A percentile compares a stretch with the other conserved stretches of the same genome.
phyloP scores from a whole-genome alignment of 2,329 filamentous ascomycete species.

The Pseudopyrenochaeta lycopersici region DNA sequence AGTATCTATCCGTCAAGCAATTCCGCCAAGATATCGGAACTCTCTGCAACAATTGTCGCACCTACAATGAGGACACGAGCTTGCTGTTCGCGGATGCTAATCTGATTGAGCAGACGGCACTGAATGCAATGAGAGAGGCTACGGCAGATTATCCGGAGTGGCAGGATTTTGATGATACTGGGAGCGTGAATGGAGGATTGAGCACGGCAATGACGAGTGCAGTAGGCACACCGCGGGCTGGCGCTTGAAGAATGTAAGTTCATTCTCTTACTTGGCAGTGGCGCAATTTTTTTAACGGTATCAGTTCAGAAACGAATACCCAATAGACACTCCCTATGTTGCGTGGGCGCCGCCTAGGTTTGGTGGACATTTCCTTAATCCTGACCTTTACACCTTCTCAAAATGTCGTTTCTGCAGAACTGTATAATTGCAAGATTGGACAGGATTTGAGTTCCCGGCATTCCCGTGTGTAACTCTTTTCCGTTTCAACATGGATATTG shows the following conservation, averaged over 20 bases:
- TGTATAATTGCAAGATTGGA: slow-evolving; percentile 1
- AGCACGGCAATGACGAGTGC: slow-evolving; percentile 43
- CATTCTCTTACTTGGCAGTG: no score
- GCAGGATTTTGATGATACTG: slow-evolving; percentile 64
- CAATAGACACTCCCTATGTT: not conserved
- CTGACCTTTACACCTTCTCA: not conserved
- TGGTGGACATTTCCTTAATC: not conserved
- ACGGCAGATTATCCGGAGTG: slow-evolving; percentile 65
- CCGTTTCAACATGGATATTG: not conserved
- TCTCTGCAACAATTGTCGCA: slow-evolving; percentile 89
- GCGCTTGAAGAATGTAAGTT: slow-evolving; percentile 20
- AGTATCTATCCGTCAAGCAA: slow-evolving; percentile 83
- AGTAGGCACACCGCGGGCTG: slow-evolving; percentile 42
- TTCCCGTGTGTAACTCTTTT: not conserved
- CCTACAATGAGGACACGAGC: slow-evolving; percentile 96
- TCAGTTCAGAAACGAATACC: not conserved
- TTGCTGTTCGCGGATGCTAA: slow-evolving; percentile 92
- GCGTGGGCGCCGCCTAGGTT: not conserved
- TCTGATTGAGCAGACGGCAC: slow-evolving; percentile 75
- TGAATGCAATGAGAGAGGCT: slow-evolving; percentile 63
- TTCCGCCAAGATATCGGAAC: slow-evolving; percentile 84
- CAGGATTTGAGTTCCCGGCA: not conserved
- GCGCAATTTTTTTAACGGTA: not conserved
- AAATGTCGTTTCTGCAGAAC: not conserved
- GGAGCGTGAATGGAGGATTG: slow-evolving; percentile 59